A percentile compares a stretch with the other conserved stretches of the same genome.
These are phyloP conservation scores for Trichocomaceae sp. DNA, from an alignment of 2,329 filamentous ascomycete genomes.

Conservation along the genomic window DNA sequence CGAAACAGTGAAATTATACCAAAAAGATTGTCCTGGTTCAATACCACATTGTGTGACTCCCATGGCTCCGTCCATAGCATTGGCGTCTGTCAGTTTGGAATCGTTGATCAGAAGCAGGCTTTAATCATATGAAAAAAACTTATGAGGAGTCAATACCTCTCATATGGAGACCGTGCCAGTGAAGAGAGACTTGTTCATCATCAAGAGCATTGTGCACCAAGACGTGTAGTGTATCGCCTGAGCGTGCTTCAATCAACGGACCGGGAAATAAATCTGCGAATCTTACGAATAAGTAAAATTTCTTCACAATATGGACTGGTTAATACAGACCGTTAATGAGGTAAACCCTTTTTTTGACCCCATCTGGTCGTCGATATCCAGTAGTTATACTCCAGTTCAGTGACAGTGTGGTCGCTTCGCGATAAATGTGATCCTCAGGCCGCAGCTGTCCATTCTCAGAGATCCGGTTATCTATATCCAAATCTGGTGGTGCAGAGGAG, in stretches of 20 bases:
- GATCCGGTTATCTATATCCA: slow-evolving; percentile 4
- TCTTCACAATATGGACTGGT: not conserved
- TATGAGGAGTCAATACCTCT: slow-evolving; percentile 20
- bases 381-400: slow-evolving; percentile 40
- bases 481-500: not conserved
- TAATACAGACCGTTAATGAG: slow-evolving; percentile 42
- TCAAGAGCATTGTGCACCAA: slow-evolving; percentile 37
- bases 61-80: slow-evolving; percentile 38
- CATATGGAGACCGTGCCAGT: slow-evolving; percentile 45
- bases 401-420: slow-evolving; percentile 28
- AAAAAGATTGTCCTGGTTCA: slow-evolving; percentile 48
- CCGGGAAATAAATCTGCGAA: slow-evolving; percentile 40
- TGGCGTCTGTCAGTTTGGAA: slow-evolving; percentile 12
- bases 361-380: slow-evolving; percentile 40
- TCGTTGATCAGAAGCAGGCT: not conserved
- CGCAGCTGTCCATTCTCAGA: slow-evolving; percentile 25
- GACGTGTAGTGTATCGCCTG: slow-evolving; percentile 42
- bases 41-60: slow-evolving; percentile 63
- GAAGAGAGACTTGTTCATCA: slow-evolving; percentile 37
- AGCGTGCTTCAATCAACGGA: slow-evolving; percentile 44
- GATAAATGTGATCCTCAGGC: slow-evolving; percentile 38
- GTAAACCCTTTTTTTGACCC: slow-evolving; percentile 45
- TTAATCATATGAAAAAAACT: not conserved
- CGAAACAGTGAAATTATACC: slow-evolving; percentile 37
- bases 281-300: not conserved